phyloP scores from a whole-genome alignment of 1,139 yeast species.

The Geotrichum reessii region DNA sequence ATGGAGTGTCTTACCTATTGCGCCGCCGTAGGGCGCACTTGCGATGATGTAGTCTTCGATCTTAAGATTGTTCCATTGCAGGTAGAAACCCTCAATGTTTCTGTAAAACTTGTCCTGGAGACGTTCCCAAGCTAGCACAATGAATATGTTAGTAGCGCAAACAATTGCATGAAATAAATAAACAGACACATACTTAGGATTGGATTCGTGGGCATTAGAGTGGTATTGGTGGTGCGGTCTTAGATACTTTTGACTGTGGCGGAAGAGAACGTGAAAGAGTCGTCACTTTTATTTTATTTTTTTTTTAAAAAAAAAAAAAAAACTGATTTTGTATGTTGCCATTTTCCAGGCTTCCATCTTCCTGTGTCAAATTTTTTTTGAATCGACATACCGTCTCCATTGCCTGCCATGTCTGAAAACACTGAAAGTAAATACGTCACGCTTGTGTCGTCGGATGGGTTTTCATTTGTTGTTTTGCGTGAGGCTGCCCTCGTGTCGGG shows the following conservation, averaged over 20 bases:
- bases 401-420: conserved; percentile 5
- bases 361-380: neutral
- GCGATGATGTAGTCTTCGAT: conserved; percentile 36
- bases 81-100: conserved; percentile 34
- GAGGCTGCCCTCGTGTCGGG: conserved; percentile 85
- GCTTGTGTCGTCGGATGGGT: conserved; percentile 70
- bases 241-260: neutral
- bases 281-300: neutral
- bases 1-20: conserved; percentile 35
- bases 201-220: conserved; percentile 19
- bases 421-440: conserved; percentile 45
- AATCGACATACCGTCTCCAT: neutral
- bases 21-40: conserved; percentile 44
- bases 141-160: neutral
- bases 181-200: conserved; percentile 14
- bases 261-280: neutral
- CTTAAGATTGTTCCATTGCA: conserved; percentile 34
- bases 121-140: conserved; percentile 33
- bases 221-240: neutral
- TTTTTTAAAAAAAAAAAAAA: too few relatives aligned
- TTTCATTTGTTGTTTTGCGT: conserved; percentile 55
- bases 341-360: neutral
- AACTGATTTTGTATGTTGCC: neutral
- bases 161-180: neutral
- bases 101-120: conserved; percentile 35